Evolutionary conservation across 208 protist genomes (phyloP), one percentile per base, ranked within the genome.

Genomic region (Trypanosoma mega): DNA sequence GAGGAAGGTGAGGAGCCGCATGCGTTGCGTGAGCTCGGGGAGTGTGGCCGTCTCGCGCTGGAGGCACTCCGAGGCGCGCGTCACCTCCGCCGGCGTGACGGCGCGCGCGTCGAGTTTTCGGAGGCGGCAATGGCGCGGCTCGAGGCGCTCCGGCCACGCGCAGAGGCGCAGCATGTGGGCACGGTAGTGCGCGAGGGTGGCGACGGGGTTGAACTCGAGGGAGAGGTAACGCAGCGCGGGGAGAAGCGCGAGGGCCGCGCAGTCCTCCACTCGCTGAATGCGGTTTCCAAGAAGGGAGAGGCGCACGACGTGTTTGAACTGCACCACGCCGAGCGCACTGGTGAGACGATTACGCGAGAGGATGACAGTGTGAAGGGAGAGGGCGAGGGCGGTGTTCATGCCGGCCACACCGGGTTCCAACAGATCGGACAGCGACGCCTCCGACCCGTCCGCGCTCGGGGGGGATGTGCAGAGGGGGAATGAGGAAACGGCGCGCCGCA

Each of bases 191-290:
- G 83, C 76, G 11, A 93, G 77, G 20, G 68, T 62, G 4, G 78
- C 60, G 12, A 96, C 90, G 6, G 90, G 90, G 57, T 93, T 93
- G 63, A 82, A 91, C 67, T 92, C 85, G 24, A 96, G 58, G 0
- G 82, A 87, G 43, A 96, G 78, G 53, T 82, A 90, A 44, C 71
- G 68, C n/a, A 96, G 74, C 31, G 78, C 62, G 0, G 78, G 72
- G 2, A 96, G 69, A 46, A 93, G 39, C 41, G 74, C 68, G 8
- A 96, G 76, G n/a, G 82, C 78, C 57, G 90, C 86, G 46, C 83
- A 92, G 51, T 85, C 74, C 52, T 92, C 86, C 18, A 96, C 72
- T 46, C 69, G 72, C 34, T 76, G 72, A 39, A 96, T 74, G 58
- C 63, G 52, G 63, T 96, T 96, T 4, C 82, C 79, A 0, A 92